Conservation (phyloP, 441 rosid genomes). For the Flueggea neowawraea region DNA sequence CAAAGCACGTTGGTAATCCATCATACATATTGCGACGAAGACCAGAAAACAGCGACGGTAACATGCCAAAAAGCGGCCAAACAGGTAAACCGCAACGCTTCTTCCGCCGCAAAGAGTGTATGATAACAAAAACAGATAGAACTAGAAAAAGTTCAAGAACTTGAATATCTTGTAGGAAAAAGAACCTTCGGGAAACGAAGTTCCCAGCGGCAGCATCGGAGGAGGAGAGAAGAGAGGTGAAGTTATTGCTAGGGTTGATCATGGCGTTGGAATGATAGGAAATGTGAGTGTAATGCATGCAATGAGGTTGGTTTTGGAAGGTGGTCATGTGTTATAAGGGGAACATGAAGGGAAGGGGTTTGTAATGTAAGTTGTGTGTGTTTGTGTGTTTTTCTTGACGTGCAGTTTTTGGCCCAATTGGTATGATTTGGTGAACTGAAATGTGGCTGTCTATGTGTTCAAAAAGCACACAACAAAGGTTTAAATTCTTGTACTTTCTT, state of each 20-base stretch:
- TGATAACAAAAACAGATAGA: slow-evolving; percentile 41
- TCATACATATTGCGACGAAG: slow-evolving; percentile 52
- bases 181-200: slow-evolving; percentile 21
- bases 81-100: slow-evolving; percentile 58
- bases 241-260: slow-evolving; percentile 36
- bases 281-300: slow-evolving; percentile 16
- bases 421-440: slow-evolving; percentile 47
- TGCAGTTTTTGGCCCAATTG: slow-evolving; percentile 39
- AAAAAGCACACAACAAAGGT: too few species aligned
- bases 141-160: slow-evolving; percentile 62
- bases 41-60: slow-evolving; percentile 58
- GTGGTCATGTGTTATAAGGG: slow-evolving; percentile 36
- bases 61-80: slow-evolving; percentile 93
- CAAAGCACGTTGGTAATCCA: slow-evolving; percentile 59
- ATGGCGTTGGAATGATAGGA: slow-evolving; percentile 29
- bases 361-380: neutral
- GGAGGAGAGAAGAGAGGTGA: slow-evolving; percentile 23
- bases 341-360: slow-evolving; percentile 2
- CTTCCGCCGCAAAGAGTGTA: slow-evolving; percentile 66
- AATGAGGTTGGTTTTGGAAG: neutral
- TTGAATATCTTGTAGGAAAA: slow-evolving; percentile 53
- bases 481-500: slow-evolving; percentile 1
- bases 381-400: slow-evolving; percentile 31
- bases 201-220: slow-evolving; percentile 12
- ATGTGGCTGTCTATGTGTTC: neutral